A percentile compares a stretch with the other conserved stretches of the same genome.
These are phyloP conservation scores for Saturnispora kantuleensis DNA, from an alignment of 805 yeast genomes.

Conservation along the genomic window DNA sequence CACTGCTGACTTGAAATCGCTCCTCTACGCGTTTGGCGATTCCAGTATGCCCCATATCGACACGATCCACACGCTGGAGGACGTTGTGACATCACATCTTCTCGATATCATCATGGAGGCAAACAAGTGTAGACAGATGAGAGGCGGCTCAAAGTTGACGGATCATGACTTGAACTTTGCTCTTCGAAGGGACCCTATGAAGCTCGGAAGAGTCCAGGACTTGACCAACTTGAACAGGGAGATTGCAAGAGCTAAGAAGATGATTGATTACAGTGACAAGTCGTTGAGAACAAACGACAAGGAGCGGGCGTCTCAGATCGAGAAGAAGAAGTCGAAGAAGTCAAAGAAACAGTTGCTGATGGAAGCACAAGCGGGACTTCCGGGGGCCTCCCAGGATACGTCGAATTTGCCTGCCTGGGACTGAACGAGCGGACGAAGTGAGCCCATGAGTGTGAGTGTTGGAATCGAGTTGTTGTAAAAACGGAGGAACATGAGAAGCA, in stretches of 20 bases:
- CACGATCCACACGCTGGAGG: slow-evolving; percentile 58
- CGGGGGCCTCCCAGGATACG: too few relatives aligned
- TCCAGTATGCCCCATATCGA: slow-evolving; percentile 57
- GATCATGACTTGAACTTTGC: slow-evolving; percentile 69
- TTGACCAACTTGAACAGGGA: slow-evolving; percentile 48
- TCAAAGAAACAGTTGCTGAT: slow-evolving; percentile 1
- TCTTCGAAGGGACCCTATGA: slow-evolving; percentile 52
- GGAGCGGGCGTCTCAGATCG: slow-evolving; percentile 13
- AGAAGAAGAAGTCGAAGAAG: slow-evolving; percentile 6
- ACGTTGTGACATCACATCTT: slow-evolving; percentile 53
- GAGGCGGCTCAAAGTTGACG: slow-evolving; percentile 46
- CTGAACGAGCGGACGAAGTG: too few relatives aligned
- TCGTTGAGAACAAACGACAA: slow-evolving; percentile 18
- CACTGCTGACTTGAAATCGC: slow-evolving; percentile 38
- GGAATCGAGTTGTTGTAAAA: too few relatives aligned
- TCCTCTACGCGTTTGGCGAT: slow-evolving; percentile 68
- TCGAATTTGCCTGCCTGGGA: too few relatives aligned
- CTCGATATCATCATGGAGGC: slow-evolving; percentile 43
- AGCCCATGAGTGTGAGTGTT: too few relatives aligned
- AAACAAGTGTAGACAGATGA: slow-evolving; percentile 43
- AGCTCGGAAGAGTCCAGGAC: slow-evolving; percentile 62
- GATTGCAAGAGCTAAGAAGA: slow-evolving; percentile 56
- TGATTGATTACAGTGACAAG: slow-evolving; percentile 55
- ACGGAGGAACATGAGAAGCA: too few relatives aligned
- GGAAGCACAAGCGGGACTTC: not conserved